phyloP scores from a whole-genome alignment of 345 rosid genomes.

The Gossypium sturtianum region DNA sequence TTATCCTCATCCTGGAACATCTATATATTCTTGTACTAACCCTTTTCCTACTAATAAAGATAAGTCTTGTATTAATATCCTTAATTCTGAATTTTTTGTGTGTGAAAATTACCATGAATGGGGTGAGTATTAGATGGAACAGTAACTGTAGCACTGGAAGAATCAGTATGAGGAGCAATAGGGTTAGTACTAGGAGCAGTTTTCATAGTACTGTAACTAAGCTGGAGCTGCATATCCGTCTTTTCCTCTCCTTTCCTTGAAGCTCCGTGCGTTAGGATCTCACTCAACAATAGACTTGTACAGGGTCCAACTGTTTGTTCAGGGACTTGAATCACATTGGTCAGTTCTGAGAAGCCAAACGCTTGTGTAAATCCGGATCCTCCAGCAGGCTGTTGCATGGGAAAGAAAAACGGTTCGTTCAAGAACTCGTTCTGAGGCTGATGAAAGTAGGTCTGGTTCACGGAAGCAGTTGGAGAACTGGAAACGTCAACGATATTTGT shows the following conservation, averaged over 20 bases:
- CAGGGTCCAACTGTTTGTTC: constrained; percentile 42
- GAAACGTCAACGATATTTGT: constrained; percentile 23
- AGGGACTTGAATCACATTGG: constrained; percentile 28
- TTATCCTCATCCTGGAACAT: constrained; percentile 1
- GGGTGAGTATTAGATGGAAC: constrained; percentile 38
- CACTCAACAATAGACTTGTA: constrained; percentile 48
- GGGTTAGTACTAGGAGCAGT: constrained; percentile 18
- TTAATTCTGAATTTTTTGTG: neutral
- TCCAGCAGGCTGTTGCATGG: constrained; percentile 21
- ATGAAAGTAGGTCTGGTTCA: constrained; percentile 41
- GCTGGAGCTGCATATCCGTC: constrained; percentile 35
- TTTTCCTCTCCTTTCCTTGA: constrained; percentile 37
- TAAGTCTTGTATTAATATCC: neutral
- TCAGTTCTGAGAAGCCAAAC: constrained; percentile 36
- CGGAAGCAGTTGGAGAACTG: constrained; percentile 35
- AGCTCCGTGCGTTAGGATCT: constrained; percentile 40
- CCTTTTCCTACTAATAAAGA: neutral
- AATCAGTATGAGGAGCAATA: constrained; percentile 19
- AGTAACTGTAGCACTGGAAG: constrained; percentile 17
- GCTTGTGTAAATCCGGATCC: constrained; percentile 34
- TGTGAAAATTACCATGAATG: constrained; percentile 34
- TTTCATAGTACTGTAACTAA: constrained; percentile 19
- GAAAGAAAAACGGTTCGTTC: constrained; percentile 50
- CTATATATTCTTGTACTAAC: neutral
- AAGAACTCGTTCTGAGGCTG: constrained; percentile 37